Evolutionary conservation across 2,329 filamentous ascomycete species (phyloP), one percentile per base, ranked within the genome.

Genomic region (Pestalotiopsis sp.): DNA sequence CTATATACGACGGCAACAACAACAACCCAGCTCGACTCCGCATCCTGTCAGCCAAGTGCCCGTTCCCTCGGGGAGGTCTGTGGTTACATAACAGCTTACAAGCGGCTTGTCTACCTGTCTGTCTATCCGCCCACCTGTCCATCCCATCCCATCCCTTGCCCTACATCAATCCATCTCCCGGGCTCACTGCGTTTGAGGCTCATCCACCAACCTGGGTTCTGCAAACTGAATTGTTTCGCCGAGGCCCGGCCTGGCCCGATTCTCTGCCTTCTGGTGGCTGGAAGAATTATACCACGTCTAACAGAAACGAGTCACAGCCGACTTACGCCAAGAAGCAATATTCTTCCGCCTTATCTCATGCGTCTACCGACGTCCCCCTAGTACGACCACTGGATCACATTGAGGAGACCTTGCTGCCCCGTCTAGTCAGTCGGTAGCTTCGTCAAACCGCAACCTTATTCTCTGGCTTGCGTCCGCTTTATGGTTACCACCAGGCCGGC

Each of bases 221-320:
- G 45, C 41, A 31, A 20, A 67, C 56, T 64, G 49, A 57, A 66
- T 52, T 52, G 45, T 69, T 72, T 56, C 70, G 71, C 70, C 70
- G 69, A 72, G 69, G 66, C 69, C 69, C 68, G 68, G 58, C 61
- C 68, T 70, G 68, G 62, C 66, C 45, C 64, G 72, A 74, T 74
- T 66, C 73, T 66, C 73, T 70, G 72, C 73, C 71, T 70, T 74
- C 69, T 74, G 74, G 74, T 76, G 73, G 75, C 74, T 76, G 74
- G 75, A 76, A 77, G 67, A 77, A 76, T 75, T 76, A 76, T 75
- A 72, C 69, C 72, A 64, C 49, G 49, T 73, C 70, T 69, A 63
- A 45, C 39, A 68, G 65, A 71, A 70, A 70, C 70, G 41, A 70
- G 67, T 69, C 69, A 69, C 61, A 68, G 25, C 68, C 69, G 57